Evolutionary conservation across 306 rosid species (phyloP).

Genomic region (Senna siamea): DNA sequence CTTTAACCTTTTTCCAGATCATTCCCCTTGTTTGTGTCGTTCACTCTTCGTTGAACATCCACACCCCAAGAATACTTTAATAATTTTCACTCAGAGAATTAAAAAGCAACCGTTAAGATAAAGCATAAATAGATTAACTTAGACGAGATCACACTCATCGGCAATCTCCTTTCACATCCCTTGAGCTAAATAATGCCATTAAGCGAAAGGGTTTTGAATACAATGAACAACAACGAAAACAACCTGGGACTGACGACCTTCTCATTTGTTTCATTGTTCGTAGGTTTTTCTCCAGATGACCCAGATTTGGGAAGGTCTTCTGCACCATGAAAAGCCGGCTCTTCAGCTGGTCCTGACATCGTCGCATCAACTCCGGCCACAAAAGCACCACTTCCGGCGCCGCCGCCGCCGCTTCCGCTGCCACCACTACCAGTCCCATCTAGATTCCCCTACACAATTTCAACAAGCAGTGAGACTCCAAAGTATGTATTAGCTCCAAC

Average conservation of each 20-base stretch:
- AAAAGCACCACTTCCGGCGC: conserved; percentile 29
- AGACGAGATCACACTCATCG: background rate
- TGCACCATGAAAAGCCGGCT: conserved; percentile 39
- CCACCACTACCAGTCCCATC: conserved; percentile 43
- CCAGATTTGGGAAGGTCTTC: conserved; percentile 58
- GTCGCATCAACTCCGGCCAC: conserved; percentile 59
- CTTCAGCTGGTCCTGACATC: conserved; percentile 51
- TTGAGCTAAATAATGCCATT: conserved; percentile 10
- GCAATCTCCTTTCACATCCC: background rate
- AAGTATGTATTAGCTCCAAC: no score
- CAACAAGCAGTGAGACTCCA: no score
- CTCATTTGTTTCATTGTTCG: conserved; percentile 52
- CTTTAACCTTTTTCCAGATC: conserved; percentile 8
- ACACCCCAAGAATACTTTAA: background rate
- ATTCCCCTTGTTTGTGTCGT: background rate
- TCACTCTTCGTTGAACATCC: conserved; percentile 11
- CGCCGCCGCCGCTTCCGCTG: conserved; percentile 2
- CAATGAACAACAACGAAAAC: background rate
- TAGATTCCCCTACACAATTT: conserved; percentile 48
- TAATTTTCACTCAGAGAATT: background rate
- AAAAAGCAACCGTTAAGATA: conserved; percentile 13
- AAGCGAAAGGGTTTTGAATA: conserved; percentile 9
- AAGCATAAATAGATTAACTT: background rate
- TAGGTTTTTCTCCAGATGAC: conserved; percentile 52
- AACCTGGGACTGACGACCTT: conserved; percentile 69